Conservation (phyloP, 2,329 filamentous ascomycete species). For the Scopulariopsis brevicaulis region DNA sequence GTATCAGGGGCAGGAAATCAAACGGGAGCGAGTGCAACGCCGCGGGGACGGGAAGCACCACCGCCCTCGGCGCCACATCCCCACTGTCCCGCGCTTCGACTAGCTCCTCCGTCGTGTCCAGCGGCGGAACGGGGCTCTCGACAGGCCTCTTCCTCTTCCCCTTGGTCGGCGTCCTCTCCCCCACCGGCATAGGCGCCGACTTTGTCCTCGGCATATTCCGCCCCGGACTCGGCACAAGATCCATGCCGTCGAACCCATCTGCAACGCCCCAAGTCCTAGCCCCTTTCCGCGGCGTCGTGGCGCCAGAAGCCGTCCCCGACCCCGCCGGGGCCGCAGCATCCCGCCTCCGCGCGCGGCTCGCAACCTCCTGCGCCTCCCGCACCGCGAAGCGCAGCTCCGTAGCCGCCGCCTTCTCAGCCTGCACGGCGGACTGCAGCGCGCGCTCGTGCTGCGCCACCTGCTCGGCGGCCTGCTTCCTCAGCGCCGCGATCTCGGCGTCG, state of each 20-base stretch:
- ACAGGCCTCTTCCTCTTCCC: constrained; percentile 58
- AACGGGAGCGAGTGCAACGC: constrained; percentile 18
- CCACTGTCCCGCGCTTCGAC: constrained; percentile 10
- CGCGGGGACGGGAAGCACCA: background rate
- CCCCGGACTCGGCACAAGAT: constrained; percentile 40
- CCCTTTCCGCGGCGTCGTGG: constrained; percentile 49
- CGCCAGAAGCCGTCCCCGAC: constrained; percentile 16
- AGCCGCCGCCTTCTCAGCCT: constrained; percentile 51
- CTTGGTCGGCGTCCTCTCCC: constrained; percentile 51
- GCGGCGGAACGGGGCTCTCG: constrained; percentile 52
- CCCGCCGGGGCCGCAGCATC: constrained; percentile 17
- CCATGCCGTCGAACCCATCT: constrained; percentile 68
- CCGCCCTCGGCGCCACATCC: constrained; percentile 1
- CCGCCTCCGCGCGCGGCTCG: constrained; percentile 34
- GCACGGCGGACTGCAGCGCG: constrained; percentile 51
- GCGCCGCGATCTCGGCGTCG: constrained; percentile 47
- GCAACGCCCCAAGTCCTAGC: constrained; percentile 46
- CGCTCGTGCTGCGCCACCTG: constrained; percentile 51
- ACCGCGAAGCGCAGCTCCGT: constrained; percentile 65
- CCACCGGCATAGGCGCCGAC: constrained; percentile 12
- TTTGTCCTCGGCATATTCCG: constrained; percentile 20
- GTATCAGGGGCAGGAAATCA: constrained; percentile 48
- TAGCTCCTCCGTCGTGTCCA: constrained; percentile 35
- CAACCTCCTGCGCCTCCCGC: constrained; percentile 56
- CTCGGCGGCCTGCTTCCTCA: constrained; percentile 54